These are phyloP conservation scores for Penicillium pancosmium DNA, from an alignment of 495 filamentous ascomycete species.

Conservation along the genomic window DNA sequence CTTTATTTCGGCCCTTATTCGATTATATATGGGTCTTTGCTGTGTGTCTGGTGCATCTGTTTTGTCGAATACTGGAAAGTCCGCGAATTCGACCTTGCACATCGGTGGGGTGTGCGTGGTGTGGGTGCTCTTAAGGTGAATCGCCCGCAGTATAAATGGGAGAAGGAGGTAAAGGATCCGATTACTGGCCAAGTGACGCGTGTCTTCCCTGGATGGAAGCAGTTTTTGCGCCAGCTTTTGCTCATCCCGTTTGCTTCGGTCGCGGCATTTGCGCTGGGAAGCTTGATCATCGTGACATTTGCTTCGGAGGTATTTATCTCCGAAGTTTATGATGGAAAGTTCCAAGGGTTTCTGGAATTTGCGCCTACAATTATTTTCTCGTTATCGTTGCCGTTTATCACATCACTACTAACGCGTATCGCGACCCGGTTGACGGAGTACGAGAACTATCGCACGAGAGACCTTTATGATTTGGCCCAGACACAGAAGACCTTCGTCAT, in stretches of 20 bases:
- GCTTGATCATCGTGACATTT: slow-evolving; percentile 81
- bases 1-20: slow-evolving; percentile 81
- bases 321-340: slow-evolving; percentile 85
- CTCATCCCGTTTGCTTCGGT: slow-evolving; percentile 84
- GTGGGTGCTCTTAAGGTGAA: slow-evolving; percentile 81
- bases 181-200: slow-evolving; percentile 78
- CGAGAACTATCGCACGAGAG: slow-evolving; percentile 90
- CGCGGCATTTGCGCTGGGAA: slow-evolving; percentile 70
- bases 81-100: slow-evolving; percentile 85
- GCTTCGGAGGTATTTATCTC: slow-evolving; percentile 91
- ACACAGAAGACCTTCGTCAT: slow-evolving; percentile 91
- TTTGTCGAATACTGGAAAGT: slow-evolving; percentile 98
- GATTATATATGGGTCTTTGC: slow-evolving; percentile 72
- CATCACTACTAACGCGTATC: slow-evolving; percentile 69
- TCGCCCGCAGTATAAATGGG: slow-evolving; percentile 74
- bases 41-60: slow-evolving; percentile 79
- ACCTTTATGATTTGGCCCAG: slow-evolving; percentile 77
- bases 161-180: slow-evolving; percentile 74
- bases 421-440: slow-evolving; percentile 77
- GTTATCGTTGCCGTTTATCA: slow-evolving; percentile 72
- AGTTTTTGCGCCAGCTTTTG: slow-evolving; percentile 75
- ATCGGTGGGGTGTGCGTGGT: slow-evolving; percentile 87
- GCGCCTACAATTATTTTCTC: slow-evolving; percentile 84
- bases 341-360: slow-evolving; percentile 82
- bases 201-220: slow-evolving; percentile 74